These are phyloP conservation scores for Colletotrichum orbiculare DNA, from an alignment of 2,329 filamentous ascomycete genomes.

Conservation along the genomic window DNA sequence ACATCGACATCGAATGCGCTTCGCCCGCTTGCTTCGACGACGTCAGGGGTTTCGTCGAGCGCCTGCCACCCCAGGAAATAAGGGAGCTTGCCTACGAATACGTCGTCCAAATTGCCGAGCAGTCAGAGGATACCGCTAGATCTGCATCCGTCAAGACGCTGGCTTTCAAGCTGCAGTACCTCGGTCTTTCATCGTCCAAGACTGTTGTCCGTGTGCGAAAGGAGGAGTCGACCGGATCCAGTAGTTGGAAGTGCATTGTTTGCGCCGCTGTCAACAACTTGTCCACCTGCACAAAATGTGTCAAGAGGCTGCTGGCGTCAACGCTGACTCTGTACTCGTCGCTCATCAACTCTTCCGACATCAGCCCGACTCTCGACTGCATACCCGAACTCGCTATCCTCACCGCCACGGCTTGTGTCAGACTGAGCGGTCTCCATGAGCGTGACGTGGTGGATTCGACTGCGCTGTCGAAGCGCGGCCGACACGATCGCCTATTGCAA, in stretches of 20 bases:
- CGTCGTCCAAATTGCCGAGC: slow-evolving; percentile 46
- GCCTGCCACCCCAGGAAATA: slow-evolving; percentile 53
- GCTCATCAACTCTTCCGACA: slow-evolving; percentile 23
- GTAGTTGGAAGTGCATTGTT: slow-evolving; percentile 37
- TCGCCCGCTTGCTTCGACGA: slow-evolving; percentile 59
- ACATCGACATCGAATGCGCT: slow-evolving; percentile 49
- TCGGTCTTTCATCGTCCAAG: slow-evolving; percentile 53
- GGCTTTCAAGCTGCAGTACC: slow-evolving; percentile 56
- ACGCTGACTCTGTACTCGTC: slow-evolving; percentile 26
- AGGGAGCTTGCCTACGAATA: slow-evolving; percentile 52
- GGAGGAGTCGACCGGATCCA: slow-evolving; percentile 31
- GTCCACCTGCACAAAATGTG: slow-evolving; percentile 21
- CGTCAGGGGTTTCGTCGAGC: slow-evolving; percentile 56
- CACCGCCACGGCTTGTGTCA: slow-evolving; percentile 48
- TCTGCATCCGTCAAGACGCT: slow-evolving; percentile 47
- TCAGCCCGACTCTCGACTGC: slow-evolving; percentile 25
- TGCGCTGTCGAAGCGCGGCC: slow-evolving; percentile 4
- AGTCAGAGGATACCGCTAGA: slow-evolving; percentile 39
- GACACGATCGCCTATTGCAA: slow-evolving; percentile 53
- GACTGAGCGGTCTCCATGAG: slow-evolving; percentile 37
- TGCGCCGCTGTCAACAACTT: slow-evolving; percentile 16
- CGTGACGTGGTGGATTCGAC: slow-evolving; percentile 8
- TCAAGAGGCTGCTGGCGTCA: slow-evolving; percentile 31
- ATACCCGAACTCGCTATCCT: slow-evolving; percentile 49
- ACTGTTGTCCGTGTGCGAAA: slow-evolving; percentile 41